These are phyloP conservation scores for Monosporascus sp. DNA, from an alignment of 2,329 filamentous ascomycete species.

Conservation along the genomic window DNA sequence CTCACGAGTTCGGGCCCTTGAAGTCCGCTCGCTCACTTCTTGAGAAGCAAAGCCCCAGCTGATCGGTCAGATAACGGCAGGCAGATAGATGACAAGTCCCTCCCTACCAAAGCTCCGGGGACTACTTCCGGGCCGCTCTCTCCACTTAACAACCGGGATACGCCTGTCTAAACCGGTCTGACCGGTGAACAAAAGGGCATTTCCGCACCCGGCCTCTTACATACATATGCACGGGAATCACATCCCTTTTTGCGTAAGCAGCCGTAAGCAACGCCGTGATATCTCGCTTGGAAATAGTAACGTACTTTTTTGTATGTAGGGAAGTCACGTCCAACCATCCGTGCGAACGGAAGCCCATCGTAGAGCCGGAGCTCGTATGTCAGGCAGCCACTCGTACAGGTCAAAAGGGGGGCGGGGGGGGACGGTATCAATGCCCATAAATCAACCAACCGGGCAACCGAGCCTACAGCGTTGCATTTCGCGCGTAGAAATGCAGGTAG, in stretches of 20 bases:
- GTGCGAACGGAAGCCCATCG: no score
- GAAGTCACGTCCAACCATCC: background rate
- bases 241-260: background rate
- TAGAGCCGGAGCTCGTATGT: no score
- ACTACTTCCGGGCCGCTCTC: background rate
- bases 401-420: no score
- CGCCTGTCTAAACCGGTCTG: no score
- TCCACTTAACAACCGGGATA: background rate
- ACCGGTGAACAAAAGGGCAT: background rate
- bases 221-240: background rate
- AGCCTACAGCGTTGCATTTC: background rate
- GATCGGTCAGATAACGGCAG: no score
- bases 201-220: background rate
- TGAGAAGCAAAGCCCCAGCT: no score
- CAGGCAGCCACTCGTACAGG: no score
- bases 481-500: background rate
- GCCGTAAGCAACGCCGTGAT: background rate
- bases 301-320: background rate
- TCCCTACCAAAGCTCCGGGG: no score
- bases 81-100: no score
- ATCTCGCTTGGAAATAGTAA: background rate
- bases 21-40: no score
- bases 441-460: background rate
- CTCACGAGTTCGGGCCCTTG: no score
- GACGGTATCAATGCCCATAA: no score